A percentile compares a stretch with the other conserved stretches of the same genome.
Evolutionary conservation across 2,329 filamentous ascomycete species (phyloP).

Genomic region (Colletotrichum viniferum): DNA sequence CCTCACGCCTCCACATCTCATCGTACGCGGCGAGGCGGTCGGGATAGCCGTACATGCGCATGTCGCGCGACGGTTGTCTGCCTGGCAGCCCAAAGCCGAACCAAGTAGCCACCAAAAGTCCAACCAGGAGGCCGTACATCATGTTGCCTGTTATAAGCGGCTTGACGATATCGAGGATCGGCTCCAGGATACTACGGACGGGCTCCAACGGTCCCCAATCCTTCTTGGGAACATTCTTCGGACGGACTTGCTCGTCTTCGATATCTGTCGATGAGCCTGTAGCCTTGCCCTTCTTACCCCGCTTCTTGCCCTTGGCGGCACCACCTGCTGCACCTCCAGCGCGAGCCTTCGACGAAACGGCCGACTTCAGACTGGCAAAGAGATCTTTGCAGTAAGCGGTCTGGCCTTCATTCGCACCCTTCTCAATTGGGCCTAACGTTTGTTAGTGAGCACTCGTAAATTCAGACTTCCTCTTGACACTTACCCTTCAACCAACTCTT

Average conservation of each 20-base stretch:
- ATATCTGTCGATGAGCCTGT: conserved; percentile 48
- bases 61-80: conserved; percentile 27
- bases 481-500: conserved; percentile 98
- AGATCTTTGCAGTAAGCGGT: conserved; percentile 81
- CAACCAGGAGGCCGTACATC: conserved; percentile 74
- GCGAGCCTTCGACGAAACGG: conserved; percentile 69
- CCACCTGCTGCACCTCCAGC: conserved; percentile 50
- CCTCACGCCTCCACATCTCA: conserved; percentile 88
- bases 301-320: conserved; percentile 65
- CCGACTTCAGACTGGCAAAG: conserved; percentile 73
- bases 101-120: conserved; percentile 77
- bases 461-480: conserved; percentile 24
- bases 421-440: conserved; percentile 84
- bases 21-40: conserved; percentile 85
- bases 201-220: conserved; percentile 87
- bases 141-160: conserved; percentile 79
- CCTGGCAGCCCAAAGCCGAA: conserved; percentile 64
- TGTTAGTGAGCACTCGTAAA: conserved; percentile 30
- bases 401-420: conserved; percentile 91
- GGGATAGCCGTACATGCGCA: conserved; percentile 51
- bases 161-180: conserved; percentile 70
- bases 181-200: conserved; percentile 70
- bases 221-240: conserved; percentile 47
- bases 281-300: conserved; percentile 56
- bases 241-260: conserved; percentile 40